Base-by-base conservation (phyloP, 2,329 filamentous ascomycete genomes). In the Verticillium nubilum region DNA sequence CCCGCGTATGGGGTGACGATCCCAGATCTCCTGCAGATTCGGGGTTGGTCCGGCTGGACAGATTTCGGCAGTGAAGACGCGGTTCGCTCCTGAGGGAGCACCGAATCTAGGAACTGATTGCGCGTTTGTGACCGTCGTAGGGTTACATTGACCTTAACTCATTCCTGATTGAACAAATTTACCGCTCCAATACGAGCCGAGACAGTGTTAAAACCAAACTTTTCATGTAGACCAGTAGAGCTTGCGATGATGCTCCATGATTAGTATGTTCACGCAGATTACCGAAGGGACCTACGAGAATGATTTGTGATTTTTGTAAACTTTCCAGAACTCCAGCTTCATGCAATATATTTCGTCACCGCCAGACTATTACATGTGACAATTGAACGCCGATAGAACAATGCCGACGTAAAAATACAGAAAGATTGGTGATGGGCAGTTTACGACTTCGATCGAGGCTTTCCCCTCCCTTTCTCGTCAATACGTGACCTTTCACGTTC, bases 401-500 rank as follows among this genome's bases (percentile, higher is more conserved):
- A 47, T 47, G 9, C 19, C n/a, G 12, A 10, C 42, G 42, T 47
- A 47, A 47, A 47, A 19, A n/a, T 47, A 47, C 42, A 47, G 23
- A 25, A 23, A 47, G 29, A 3, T 47, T 23, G 9, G 42, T 47
- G n/a, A 7, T 47, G n/a, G 19, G 25, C 7, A 6, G 26, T 19
- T 53, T 23, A 53, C 17, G 52, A n/a, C 26, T 23, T 53, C 10
- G 52, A 53, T 25, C 52, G 25, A 15, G 25, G 52, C 52, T 53
- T 53, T 9, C 25, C 13, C 9, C 52, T 25, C 26, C 52, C 52
- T n/a, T 31, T 56, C 19, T 56, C 54, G 28, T 31, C 54, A 28
- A 28, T 5, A 5, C 52, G 52, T 19, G 25, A 71, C 64, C 78
- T 81, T 62, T 83, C 82, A 35, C 80, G 78, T 64, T 85, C 81